Evolutionary conservation across 495 filamentous ascomycete genomes (phyloP).

Genomic region (Pyrenula aspistea): DNA sequence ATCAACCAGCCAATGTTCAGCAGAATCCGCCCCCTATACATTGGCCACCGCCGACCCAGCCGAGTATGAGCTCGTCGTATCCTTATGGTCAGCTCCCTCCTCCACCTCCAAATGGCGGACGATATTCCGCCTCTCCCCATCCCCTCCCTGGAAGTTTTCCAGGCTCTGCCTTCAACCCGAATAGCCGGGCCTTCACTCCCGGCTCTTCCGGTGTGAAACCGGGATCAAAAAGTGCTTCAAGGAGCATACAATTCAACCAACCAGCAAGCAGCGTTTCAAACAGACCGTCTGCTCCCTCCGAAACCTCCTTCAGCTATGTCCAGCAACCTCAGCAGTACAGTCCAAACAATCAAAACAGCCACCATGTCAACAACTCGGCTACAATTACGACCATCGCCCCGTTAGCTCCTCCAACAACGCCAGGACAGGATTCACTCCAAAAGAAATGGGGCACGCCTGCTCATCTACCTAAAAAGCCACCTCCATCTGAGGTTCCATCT

Average conservation of each 20-base stretch:
- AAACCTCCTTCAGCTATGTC: background rate
- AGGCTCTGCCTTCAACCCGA: constrained; percentile 80
- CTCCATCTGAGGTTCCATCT: constrained; percentile 37
- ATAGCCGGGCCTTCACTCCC: constrained; percentile 82
- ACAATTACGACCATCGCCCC: constrained; percentile 11
- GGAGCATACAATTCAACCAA: background rate
- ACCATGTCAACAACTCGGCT: constrained; percentile 7
- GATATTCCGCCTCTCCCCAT: constrained; percentile 50
- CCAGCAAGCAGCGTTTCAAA: constrained; percentile 12
- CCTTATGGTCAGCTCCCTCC: constrained; percentile 66
- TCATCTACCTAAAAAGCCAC: constrained; percentile 42
- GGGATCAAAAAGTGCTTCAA: background rate
- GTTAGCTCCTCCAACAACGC: constrained; percentile 17
- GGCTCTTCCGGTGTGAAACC: constrained; percentile 15
- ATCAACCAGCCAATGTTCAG: constrained; percentile 15
- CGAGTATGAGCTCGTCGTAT: constrained; percentile 43
- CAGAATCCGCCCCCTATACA: constrained; percentile 23
- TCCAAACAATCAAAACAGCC: background rate
- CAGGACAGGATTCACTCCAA: background rate
- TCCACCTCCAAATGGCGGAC: constrained; percentile 50
- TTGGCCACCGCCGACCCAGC: constrained; percentile 24
- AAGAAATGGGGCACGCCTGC: constrained; percentile 42
- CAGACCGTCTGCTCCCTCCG: constrained; percentile 7
- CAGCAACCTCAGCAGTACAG: background rate
- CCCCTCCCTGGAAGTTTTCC: constrained; percentile 73